Percentiles rank a stretch among this genome's conserved stretches.
phyloP scores from a whole-genome alignment of 805 yeast species.

The Starmerella apicola region DNA sequence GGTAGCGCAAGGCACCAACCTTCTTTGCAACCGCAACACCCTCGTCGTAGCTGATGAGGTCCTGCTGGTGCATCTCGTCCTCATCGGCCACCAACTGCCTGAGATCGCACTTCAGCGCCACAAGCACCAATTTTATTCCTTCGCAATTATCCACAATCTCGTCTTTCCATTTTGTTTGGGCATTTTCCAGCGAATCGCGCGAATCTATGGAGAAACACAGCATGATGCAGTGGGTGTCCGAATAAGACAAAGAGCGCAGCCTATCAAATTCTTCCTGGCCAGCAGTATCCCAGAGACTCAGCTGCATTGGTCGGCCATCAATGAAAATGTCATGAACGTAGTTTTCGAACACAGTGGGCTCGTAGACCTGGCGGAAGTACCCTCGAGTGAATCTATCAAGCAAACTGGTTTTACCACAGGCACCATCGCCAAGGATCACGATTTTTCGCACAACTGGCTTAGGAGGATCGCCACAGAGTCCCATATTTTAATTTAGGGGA shows the following conservation, averaged over 20 bases:
- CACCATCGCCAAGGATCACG: conserved; percentile 94
- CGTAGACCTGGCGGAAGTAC: conserved; percentile 95
- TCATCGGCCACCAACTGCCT: conserved; percentile 53
- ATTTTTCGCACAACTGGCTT: conserved; percentile 68
- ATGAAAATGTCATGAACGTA: conserved; percentile 94
- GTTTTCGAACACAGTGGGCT: conserved; percentile 95
- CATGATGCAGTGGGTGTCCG: conserved; percentile 95
- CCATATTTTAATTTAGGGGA: conserved; percentile 21
- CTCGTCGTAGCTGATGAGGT: conserved; percentile 74
- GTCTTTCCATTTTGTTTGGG: conserved; percentile 91
- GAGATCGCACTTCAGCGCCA: conserved; percentile 88
- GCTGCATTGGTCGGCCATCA: conserved; percentile 82
- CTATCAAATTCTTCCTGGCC: conserved; percentile 98
- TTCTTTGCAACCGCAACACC: conserved; percentile 86
- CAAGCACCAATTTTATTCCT: conserved; percentile 85
- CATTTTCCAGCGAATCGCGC: conserved; percentile 86
- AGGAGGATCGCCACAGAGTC: conserved; percentile 30
- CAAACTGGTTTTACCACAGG: conserved; percentile 94
- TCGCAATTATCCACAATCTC: conserved; percentile 96
- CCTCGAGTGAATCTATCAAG: conserved; percentile 94
- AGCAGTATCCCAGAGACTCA: conserved; percentile 96
- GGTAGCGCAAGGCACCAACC: conserved; percentile 85
- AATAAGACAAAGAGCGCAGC: conserved; percentile 78
- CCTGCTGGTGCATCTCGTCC: conserved; percentile 26
- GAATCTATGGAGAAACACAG: conserved; percentile 91